These are phyloP conservation scores for Rhodosporidiobolus sp. DNA, from an alignment of 768 basidiomycete genomes.

Conservation along the genomic window DNA sequence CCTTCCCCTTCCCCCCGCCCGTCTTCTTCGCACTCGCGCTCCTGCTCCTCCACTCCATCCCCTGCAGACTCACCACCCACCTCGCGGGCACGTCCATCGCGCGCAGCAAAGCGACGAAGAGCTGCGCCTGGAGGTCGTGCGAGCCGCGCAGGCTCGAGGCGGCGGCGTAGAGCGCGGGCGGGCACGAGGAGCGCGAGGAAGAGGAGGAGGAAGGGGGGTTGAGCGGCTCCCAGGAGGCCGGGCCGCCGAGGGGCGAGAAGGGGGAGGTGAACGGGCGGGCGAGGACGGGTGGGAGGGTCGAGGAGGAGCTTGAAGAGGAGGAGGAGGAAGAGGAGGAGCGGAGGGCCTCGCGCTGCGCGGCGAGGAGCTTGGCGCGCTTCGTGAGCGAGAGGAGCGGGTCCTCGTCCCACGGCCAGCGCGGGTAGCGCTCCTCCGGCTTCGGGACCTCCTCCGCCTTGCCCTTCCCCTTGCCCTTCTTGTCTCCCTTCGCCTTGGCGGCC, in stretches of 20 bases:
- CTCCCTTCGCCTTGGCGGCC: not conserved
- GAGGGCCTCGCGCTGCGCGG: not conserved
- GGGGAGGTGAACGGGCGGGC: conserved; percentile 10
- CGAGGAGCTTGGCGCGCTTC: conserved; percentile 9
- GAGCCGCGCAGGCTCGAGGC: conserved; percentile 74
- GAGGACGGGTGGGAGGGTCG: not conserved
- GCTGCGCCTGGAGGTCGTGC: conserved; percentile 79
- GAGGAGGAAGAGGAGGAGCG: not conserved
- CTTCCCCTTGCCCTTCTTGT: conserved; percentile 4
- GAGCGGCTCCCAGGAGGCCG: conserved; percentile 1
- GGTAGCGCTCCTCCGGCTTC: not conserved
- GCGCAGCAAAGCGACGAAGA: conserved; percentile 86
- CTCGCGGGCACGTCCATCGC: conserved; percentile 81
- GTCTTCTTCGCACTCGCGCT: conserved; percentile 27
- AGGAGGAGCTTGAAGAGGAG: not conserved
- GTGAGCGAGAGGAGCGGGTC: not conserved
- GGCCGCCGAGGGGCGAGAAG: not conserved
- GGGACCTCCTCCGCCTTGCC: not conserved
- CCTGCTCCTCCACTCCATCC: conserved; percentile 78
- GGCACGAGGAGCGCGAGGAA: not conserved
- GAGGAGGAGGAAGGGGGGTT: not conserved
- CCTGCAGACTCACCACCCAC: conserved; percentile 83
- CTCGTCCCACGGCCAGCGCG: conserved; percentile 20
- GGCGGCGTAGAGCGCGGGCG: conserved; percentile 5
- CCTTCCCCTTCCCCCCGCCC: conserved; percentile 38